Conservation (phyloP, 345 rosid species). For the Noccaea bulbosa region DNA sequence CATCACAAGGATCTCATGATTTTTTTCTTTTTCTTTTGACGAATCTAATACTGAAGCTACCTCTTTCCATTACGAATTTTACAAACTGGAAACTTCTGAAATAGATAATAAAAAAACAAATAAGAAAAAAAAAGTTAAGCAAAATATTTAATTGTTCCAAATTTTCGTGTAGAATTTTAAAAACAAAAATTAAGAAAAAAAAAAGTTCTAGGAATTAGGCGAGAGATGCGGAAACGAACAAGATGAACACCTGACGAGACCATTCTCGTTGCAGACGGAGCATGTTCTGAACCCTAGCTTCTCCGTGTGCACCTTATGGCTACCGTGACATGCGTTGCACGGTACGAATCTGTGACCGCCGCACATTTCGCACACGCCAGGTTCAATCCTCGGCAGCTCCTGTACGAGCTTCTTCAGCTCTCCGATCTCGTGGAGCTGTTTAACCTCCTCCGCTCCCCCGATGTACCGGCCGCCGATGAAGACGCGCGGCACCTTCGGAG, state of each 20-base stretch:
- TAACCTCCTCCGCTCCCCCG: constrained; percentile 88
- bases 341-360: constrained; percentile 70
- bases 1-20: constrained; percentile 38
- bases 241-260: constrained; percentile 83
- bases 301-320: constrained; percentile 74
- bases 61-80: constrained; percentile 31
- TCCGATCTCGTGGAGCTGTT: constrained; percentile 75
- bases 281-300: constrained; percentile 73
- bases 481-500: constrained; percentile 62
- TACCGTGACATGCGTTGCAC: constrained; percentile 72
- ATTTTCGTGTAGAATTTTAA: constrained; percentile 6
- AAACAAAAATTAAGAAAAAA: constrained; percentile 6
- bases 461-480: constrained; percentile 83
- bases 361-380: constrained; percentile 60
- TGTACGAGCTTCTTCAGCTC: constrained; percentile 81
- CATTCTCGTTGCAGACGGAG: constrained; percentile 79
- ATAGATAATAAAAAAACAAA: background rate
- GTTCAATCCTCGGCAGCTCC: constrained; percentile 58
- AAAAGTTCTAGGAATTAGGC: constrained; percentile 33
- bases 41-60: constrained; percentile 18
- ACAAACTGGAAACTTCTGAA: constrained; percentile 37
- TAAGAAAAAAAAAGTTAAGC: too few relatives aligned
- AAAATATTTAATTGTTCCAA: constrained; percentile 33
- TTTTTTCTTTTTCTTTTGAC: background rate
- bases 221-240: constrained; percentile 55